phyloP scores from a whole-genome alignment of 192 early-diverging fungal species.

The Podila minutissima region DNA sequence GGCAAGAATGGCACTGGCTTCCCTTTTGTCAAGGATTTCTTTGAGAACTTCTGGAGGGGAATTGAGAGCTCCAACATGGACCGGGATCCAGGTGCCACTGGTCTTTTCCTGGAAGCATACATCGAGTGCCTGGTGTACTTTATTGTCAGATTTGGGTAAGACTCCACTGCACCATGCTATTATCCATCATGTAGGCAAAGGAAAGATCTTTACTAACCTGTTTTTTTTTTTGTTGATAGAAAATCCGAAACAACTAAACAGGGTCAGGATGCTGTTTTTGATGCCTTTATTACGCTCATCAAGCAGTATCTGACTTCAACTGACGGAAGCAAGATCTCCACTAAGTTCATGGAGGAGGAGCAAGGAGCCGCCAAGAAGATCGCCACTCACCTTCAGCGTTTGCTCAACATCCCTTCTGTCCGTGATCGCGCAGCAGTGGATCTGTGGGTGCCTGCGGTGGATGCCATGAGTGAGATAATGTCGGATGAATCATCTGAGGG shows the following conservation, averaged over 20 bases:
- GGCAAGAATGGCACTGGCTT: slow-evolving; percentile 46
- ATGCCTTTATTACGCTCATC: slow-evolving; percentile 14
- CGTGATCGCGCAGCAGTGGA: slow-evolving; percentile 21
- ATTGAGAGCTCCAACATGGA: slow-evolving; percentile 59
- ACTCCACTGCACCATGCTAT: neutral
- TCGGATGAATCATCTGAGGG: slow-evolving; percentile 21
- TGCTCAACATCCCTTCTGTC: slow-evolving; percentile 39
- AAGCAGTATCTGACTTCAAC: slow-evolving; percentile 17
- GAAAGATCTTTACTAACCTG: too few species aligned
- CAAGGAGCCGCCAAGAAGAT: slow-evolving; percentile 33
- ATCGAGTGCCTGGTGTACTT: slow-evolving; percentile 72
- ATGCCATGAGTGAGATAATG: slow-evolving; percentile 24
- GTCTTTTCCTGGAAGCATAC: slow-evolving; percentile 68
- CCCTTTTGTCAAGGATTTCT: slow-evolving; percentile 67
- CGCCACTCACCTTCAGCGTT: slow-evolving; percentile 16
- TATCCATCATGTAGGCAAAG: neutral
- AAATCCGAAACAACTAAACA: slow-evolving; percentile 41
- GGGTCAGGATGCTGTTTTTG: slow-evolving; percentile 39
- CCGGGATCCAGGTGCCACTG: slow-evolving; percentile 46
- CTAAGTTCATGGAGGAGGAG: slow-evolving; percentile 32
- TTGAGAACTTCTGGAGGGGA: slow-evolving; percentile 70
- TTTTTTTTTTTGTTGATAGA: neutral
- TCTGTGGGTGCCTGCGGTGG: slow-evolving; percentile 28
- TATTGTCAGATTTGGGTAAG: slow-evolving; percentile 54
- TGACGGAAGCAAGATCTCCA: slow-evolving; percentile 13